Evolutionary conservation across 805 yeast species (phyloP), one percentile per base, ranked within the genome.

Genomic region (Yarrowia sp.): DNA sequence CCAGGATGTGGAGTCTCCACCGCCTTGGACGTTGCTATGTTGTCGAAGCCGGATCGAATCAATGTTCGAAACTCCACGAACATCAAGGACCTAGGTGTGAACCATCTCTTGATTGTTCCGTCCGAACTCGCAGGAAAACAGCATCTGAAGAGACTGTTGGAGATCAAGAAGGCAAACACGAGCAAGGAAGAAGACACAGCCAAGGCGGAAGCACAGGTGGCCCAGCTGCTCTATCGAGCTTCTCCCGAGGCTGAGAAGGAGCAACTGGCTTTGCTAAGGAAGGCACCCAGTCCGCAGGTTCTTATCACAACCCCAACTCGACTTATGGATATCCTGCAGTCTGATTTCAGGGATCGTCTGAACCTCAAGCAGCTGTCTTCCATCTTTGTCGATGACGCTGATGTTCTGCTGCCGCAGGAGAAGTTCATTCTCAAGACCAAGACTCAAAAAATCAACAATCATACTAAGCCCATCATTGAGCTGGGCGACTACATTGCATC

Each of bases 271-370:
- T 16, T 58, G 32, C 35, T 58, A n/a, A 41, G 53, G 21, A 31
- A 32, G 18, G 27, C 27, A 9, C 62, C 51, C 18, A 35, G 53
- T 24, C 62, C 62, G 10, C 51, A 58, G 53, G 35, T 58, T 1
- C 42, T 58, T 21, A 58, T 58, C 8, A 42, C 62, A 7, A 58
- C 62, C 5, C 62, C 62, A 4, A 58, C 53, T 2, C 32, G 62
- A 22, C 42, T 58, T 6, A 41, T 58, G 53, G 62, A 58, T 25
- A 16, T 58, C n/a, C 19, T 58, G n/a, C 53, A 58, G 42, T 55
- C 61, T 2, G 47, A 39, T 29, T 55, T 55, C 25, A 19, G 61
- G 21, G 14, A 39, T 29, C 31, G 46, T n/a, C 36, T 55, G 29
- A 55, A 39, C 7, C 35, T 55, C 47, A 36, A 27, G 6, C 61